These are phyloP conservation scores for Diplodia sapinea DNA, from an alignment of 2,329 filamentous ascomycete species.

Conservation along the genomic window DNA sequence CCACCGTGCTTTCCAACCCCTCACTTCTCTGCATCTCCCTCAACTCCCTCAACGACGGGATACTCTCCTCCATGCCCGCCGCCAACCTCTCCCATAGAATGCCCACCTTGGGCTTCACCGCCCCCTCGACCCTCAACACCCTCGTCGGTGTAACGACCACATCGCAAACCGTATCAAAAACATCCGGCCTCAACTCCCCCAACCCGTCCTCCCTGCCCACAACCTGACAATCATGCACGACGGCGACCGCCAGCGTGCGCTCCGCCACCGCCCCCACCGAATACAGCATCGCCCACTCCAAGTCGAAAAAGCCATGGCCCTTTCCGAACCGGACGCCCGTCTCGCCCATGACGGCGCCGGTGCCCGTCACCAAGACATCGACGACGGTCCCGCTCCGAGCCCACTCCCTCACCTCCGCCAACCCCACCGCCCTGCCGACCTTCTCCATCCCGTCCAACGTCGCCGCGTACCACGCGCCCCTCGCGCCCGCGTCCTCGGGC, in stretches of 20 bases:
- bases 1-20: constrained; percentile 45
- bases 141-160: constrained; percentile 48
- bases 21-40: constrained; percentile 41
- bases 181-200: constrained; percentile 40
- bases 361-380: constrained; percentile 50
- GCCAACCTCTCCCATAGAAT: constrained; percentile 50
- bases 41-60: constrained; percentile 46
- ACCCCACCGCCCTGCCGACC: constrained; percentile 44
- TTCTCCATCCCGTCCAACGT: constrained; percentile 54
- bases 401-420: constrained; percentile 45
- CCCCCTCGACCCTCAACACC: constrained; percentile 39
- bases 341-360: constrained; percentile 46
- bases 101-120: constrained; percentile 44
- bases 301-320: constrained; percentile 51
- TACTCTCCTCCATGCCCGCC: constrained; percentile 47
- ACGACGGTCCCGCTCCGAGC: constrained; percentile 33
- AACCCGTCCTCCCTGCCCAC: constrained; percentile 42
- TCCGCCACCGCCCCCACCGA: constrained; percentile 42
- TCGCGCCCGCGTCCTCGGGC: constrained; percentile 37
- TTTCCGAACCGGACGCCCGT: constrained; percentile 51
- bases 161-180: constrained; percentile 52
- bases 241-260: constrained; percentile 41
- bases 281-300: constrained; percentile 52
- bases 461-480: constrained; percentile 44
- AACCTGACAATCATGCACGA: constrained; percentile 53